Conservation (phyloP, 2,329 filamentous ascomycete species). For the Cryphonectria parasitica region DNA sequence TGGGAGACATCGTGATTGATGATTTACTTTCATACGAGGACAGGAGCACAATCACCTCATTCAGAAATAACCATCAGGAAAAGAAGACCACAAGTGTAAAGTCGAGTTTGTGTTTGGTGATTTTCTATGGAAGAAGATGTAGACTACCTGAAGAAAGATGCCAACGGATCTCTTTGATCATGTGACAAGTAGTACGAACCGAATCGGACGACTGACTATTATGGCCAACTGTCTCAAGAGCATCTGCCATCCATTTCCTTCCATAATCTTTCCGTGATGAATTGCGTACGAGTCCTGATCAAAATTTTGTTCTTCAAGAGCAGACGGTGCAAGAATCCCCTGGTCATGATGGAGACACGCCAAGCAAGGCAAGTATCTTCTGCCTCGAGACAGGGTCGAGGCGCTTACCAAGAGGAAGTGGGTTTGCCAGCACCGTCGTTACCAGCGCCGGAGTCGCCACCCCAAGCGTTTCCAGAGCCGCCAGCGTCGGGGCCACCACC, state of each 20-base stretch:
- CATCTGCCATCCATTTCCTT: constrained; percentile 20
- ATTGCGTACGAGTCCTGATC: neutral
- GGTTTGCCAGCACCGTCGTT: neutral
- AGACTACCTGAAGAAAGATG: constrained; percentile 23
- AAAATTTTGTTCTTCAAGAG: neutral
- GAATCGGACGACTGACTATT: constrained; percentile 17
- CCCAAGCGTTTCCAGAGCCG: constrained; percentile 21
- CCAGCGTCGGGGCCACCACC: constrained; percentile 31
- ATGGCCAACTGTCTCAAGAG: constrained; percentile 4
- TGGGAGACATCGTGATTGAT: neutral
- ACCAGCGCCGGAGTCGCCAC: neutral
- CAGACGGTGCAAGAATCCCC: neutral
- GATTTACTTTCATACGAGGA: neutral
- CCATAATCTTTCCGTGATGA: constrained; percentile 18
- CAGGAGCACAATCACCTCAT: neutral
- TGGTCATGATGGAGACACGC: neutral
- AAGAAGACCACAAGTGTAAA: neutral
- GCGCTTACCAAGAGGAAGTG: neutral
- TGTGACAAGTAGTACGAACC: constrained; percentile 14
- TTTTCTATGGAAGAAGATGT: constrained; percentile 20
- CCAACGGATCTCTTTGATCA: constrained; percentile 14
- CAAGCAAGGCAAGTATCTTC: constrained; percentile 3
- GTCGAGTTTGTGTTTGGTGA: constrained; percentile 16
- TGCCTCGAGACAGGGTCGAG: constrained; percentile 12
- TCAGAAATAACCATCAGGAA: neutral